These are phyloP conservation scores for Prunus kanzakura DNA, from an alignment of 306 rosid genomes.

Conservation along the genomic window DNA sequence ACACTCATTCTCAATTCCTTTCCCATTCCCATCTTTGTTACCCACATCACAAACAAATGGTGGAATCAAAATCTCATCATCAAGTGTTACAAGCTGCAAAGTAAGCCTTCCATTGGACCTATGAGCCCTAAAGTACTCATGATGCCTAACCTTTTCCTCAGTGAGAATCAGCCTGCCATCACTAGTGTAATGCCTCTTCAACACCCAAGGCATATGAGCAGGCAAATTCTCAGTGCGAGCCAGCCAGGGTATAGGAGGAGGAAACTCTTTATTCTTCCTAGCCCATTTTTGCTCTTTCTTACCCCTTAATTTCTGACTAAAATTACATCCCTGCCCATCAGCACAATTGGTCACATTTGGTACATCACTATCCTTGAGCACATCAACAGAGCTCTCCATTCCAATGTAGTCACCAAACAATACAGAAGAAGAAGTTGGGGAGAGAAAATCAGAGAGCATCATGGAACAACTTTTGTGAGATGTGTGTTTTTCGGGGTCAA, in stretches of 20 bases:
- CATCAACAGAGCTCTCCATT: conserved; percentile 57
- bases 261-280: conserved; percentile 31
- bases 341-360: not conserved
- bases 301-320: not conserved
- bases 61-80: conserved; percentile 12
- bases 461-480: not conserved
- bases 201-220: conserved; percentile 65
- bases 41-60: not conserved
- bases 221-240: conserved; percentile 57
- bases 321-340: not conserved
- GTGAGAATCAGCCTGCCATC: conserved; percentile 64
- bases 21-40: not conserved
- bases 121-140: conserved; percentile 56
- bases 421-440: not conserved
- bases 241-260: conserved; percentile 58
- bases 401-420: conserved; percentile 49
- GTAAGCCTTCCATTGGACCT: conserved; percentile 72
- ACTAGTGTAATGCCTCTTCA: conserved; percentile 50
- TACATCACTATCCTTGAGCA: conserved; percentile 9
- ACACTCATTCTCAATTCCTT: not conserved
- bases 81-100: conserved; percentile 53
- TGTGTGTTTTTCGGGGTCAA: conserved; percentile 6
- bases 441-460: conserved; percentile 3
- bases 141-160: conserved; percentile 56
- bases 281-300: conserved; percentile 4